Base-by-base conservation (phyloP, 2,329 filamentous ascomycete genomes). In the Diaporthe eres region DNA sequence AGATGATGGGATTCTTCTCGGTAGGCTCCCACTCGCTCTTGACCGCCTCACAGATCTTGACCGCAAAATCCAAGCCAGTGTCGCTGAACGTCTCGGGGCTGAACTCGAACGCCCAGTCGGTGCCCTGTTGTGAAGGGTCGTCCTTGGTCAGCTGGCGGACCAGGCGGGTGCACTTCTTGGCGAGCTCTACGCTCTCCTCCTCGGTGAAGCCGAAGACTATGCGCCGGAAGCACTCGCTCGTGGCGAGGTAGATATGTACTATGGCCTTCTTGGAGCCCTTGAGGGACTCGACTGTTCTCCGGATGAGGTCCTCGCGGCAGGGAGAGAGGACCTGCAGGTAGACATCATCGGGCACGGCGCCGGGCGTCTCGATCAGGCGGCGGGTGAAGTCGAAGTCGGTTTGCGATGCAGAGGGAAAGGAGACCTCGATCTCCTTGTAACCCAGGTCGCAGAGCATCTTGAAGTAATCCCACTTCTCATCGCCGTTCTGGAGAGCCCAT, bases 341-440 rank as follows among this genome's bases (percentile, higher is more conserved):
- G 74, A 98, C 95, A 84, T 98, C 96, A 82, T 97, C 95, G 72
- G 96, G 95, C 12, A 96, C 91, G 19, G 92, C 90, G 55, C 94
- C 95, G 15, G 94, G 94, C 1, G 95, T 98, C 81, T 97, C 93
- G 78, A 98, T 92, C 79, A 98, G 88, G 81, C 93, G 92, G 79
- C 95, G 90, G 55, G 95, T 98, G 83, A 98, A 98, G 87, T 98
- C 95, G 87, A 96, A 98, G 86, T 98, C 97, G 81, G 94, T 98
- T 83, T 98, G 94, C 53, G 95, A 98, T 19, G 96, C 95, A 0
- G 95, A 98, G 68, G 96, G 96, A 86, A 98, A 98, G 6, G 96
- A 97, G 28, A 98, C 94, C 84, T 98, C 96, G 79, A 98, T 98
- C 86, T 98, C 96, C 87, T 98, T 98, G 90, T 97, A 98, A 80